These are phyloP conservation scores for Sungouiozyma intestinalis DNA, from an alignment of 805 yeast species.

Conservation along the genomic window DNA sequence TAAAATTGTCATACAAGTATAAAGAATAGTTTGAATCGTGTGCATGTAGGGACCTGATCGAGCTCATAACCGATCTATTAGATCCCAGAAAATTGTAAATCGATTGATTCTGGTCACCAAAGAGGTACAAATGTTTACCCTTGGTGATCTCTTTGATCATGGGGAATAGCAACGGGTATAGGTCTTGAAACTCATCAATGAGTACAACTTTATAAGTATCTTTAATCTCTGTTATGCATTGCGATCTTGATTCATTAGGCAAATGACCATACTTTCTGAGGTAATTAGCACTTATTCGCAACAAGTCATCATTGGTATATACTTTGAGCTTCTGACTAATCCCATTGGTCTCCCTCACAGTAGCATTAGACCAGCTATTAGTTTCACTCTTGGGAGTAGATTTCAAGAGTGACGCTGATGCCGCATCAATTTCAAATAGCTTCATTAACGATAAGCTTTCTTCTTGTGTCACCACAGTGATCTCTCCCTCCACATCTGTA, in stretches of 20 bases:
- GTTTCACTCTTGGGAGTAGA: background rate
- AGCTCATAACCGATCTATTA: conserved; percentile 26
- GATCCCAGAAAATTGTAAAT: conserved; percentile 60
- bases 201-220: conserved; percentile 34
- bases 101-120: conserved; percentile 66
- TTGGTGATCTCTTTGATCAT: conserved; percentile 33
- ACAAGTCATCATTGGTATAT: conserved; percentile 25
- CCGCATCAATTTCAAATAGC: background rate
- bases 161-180: conserved; percentile 40
- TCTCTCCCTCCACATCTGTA: conserved; percentile 28
- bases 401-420: background rate
- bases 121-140: conserved; percentile 46
- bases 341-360: conserved; percentile 20
- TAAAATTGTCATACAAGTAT: conserved; percentile 41
- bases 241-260: background rate
- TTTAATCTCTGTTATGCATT: conserved; percentile 8
- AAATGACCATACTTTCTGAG: conserved; percentile 3
- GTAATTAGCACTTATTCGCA: conserved; percentile 14
- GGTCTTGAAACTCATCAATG: conserved; percentile 70
- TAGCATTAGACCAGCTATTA: too few species aligned
- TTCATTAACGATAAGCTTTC: conserved; percentile 20
- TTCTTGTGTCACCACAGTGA: conserved; percentile 41
- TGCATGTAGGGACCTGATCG: conserved; percentile 13
- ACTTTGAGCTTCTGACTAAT: conserved; percentile 29
- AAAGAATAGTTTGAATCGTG: conserved; percentile 19